Conservation (phyloP, 257 asterid species). For the Anisodus tanguticus region DNA sequence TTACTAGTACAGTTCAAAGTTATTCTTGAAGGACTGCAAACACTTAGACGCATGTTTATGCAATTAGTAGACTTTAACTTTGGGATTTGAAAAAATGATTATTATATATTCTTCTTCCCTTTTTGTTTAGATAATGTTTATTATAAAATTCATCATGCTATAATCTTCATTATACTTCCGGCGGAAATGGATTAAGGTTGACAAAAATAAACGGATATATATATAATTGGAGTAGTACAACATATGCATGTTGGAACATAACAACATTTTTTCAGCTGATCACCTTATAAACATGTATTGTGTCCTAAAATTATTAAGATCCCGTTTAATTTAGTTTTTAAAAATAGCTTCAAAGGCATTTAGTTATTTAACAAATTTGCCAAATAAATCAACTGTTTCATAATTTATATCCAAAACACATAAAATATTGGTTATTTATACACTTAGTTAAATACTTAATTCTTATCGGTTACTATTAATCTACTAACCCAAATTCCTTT, state of each 20-base stretch:
- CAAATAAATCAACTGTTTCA: neutral
- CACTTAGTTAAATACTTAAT: neutral
- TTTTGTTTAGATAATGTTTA: neutral
- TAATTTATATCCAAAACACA: too few relatives aligned
- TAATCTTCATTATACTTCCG: slow-evolving; percentile 19
- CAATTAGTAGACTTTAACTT: slow-evolving; percentile 29
- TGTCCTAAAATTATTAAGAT: neutral
- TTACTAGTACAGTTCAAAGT: neutral
- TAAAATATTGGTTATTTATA: too few relatives aligned
- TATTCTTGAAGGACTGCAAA: slow-evolving; percentile 31
- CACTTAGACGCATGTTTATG: slow-evolving; percentile 30
- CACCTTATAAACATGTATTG: neutral
- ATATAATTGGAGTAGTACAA: neutral
- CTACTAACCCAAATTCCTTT: neutral
- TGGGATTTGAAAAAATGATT: slow-evolving; percentile 39
- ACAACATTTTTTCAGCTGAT: too few relatives aligned
- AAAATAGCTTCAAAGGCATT: too few relatives aligned
- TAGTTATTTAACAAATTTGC: too few relatives aligned
- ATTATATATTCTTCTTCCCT: neutral
- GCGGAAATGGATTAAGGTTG: neutral
- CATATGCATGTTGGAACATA: neutral
- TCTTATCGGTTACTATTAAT: neutral
- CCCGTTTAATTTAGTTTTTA: too few relatives aligned
- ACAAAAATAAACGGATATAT: neutral
- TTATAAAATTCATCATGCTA: neutral